Evolutionary conservation across 2,329 filamentous ascomycete genomes (phyloP), one percentile per base, ranked within the genome.

Genomic region (Ceratocystis cubensis): DNA sequence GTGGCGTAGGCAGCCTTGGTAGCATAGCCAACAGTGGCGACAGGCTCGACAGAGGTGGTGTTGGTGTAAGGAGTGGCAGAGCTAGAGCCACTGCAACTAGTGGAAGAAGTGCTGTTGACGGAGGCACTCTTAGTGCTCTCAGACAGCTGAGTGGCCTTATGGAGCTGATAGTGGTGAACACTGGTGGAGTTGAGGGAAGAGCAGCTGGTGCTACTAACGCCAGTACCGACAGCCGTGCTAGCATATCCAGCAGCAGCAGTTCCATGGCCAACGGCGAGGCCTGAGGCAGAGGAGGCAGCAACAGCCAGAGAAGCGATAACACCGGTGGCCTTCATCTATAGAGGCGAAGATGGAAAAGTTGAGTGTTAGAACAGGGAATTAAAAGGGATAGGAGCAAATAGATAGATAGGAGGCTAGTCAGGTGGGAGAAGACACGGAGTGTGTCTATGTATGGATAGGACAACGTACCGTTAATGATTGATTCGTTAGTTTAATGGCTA

Each of bases 231-330:
- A 17, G 46, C n/a, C 1, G 53, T 37, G 56, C 28, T n/a, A 5
- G 56, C 37, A 37, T 6, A 30, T 2, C 56, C 13, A n/a, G 28
- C 17, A 59, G 41, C 30, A 46, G 30, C 41, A 28, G 22, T 48
- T 37, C 13, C 44, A 30, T 45, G n/a, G 13, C 41, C 13, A 20
- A 48, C 41, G 5, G 17, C 37, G n/a, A 63, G 41, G 17, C 13
- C 61, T 2, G 25, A 63, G 61, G 44, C 61, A 41, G 41, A 30
- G 13, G 61, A 46, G 61, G 41, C 61, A 22, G 30, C 30, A 8
- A 37, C 30, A n/a, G 41, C 44, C 61, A 63, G 61, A 28, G 61
- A 45, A n/a, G 61, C 37, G 41, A 63, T 10, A 48, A 63, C 61
- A 25, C 22, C 41, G 41, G 41, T n/a, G 13, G 30, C 15, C 45